A percentile compares a stretch with the other conserved stretches of the same genome.
Evolutionary conservation across 2,329 filamentous ascomycete genomes (phyloP).

Genomic region (Verticillium nubilum): DNA sequence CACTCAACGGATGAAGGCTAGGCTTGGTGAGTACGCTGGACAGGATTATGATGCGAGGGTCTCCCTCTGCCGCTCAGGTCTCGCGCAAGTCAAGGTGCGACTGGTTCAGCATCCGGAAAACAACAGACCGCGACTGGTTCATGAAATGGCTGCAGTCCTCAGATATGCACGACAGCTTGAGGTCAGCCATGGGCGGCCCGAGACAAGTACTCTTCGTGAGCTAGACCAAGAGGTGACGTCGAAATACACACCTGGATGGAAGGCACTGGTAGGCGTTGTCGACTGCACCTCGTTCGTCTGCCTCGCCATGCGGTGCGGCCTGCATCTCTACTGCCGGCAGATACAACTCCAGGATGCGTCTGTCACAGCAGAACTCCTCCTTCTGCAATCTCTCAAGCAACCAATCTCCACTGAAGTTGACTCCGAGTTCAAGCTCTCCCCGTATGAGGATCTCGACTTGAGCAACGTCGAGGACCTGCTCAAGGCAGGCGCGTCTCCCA

Average conservation of each 20-base stretch:
- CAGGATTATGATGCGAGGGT: background rate
- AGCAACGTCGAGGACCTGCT: background rate
- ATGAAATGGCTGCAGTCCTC: background rate
- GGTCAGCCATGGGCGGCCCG: background rate
- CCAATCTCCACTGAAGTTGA: background rate
- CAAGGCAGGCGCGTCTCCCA: background rate
- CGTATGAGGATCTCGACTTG: background rate
- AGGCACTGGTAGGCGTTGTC: background rate
- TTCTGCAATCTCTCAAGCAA: background rate
- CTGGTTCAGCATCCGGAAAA: background rate
- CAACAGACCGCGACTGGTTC: background rate
- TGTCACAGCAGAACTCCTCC: background rate
- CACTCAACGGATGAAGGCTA: background rate
- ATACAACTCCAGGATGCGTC: background rate
- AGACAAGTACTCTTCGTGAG: background rate
- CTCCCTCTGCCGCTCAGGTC: background rate
- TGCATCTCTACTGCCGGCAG: background rate
- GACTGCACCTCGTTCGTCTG: background rate
- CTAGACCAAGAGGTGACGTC: background rate
- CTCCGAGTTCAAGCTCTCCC: background rate
- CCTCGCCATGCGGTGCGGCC: background rate
- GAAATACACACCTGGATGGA: background rate
- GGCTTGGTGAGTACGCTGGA: background rate
- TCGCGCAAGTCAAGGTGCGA: background rate
- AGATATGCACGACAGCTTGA: background rate